These are phyloP conservation scores for Tulasnella sp. DNA, from an alignment of 768 basidiomycete species.

Conservation along the genomic window DNA sequence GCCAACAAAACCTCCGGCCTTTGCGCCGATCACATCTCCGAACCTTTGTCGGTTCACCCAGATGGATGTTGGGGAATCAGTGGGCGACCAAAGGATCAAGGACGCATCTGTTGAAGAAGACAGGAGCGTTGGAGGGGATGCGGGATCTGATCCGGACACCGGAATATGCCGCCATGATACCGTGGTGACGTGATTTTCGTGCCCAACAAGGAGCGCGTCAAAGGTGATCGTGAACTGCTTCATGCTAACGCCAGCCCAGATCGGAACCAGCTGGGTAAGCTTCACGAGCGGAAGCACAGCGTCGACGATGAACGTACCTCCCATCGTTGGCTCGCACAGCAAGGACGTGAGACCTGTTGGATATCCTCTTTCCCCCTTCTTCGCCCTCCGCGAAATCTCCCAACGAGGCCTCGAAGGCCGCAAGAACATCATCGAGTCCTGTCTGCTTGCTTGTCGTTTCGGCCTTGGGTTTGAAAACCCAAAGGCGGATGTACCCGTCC, in stretches of 20 bases:
- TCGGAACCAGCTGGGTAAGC: not conserved
- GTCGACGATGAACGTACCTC: conserved; percentile 37
- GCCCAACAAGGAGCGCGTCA: conserved; percentile 92
- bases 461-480: conserved; percentile 65
- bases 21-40: conserved; percentile 87
- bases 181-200: conserved; percentile 88
- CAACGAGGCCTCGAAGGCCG: conserved; percentile 81
- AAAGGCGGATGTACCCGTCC: conserved; percentile 88
- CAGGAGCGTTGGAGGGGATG: conserved; percentile 55
- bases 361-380: conserved; percentile 81
- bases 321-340: conserved; percentile 29
- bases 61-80: conserved; percentile 52
- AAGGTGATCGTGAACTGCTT: conserved; percentile 75
- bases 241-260: conserved; percentile 29
- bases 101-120: conserved; percentile 95
- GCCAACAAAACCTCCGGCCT: conserved; percentile 86
- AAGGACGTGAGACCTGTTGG: conserved; percentile 35
- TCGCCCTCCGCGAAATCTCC: conserved; percentile 61
- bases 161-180: conserved; percentile 68
- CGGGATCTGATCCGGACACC: conserved; percentile 18
- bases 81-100: conserved; percentile 77
- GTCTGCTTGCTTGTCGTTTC: conserved; percentile 39
- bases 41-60: conserved; percentile 92
- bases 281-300: not conserved
- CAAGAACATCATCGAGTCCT: conserved; percentile 64